Percentiles rank a stretch among this genome's conserved stretches.
phyloP scores from a whole-genome alignment of 176 grass and related monocot genomes.

The Pontederia paniculata region DNA sequence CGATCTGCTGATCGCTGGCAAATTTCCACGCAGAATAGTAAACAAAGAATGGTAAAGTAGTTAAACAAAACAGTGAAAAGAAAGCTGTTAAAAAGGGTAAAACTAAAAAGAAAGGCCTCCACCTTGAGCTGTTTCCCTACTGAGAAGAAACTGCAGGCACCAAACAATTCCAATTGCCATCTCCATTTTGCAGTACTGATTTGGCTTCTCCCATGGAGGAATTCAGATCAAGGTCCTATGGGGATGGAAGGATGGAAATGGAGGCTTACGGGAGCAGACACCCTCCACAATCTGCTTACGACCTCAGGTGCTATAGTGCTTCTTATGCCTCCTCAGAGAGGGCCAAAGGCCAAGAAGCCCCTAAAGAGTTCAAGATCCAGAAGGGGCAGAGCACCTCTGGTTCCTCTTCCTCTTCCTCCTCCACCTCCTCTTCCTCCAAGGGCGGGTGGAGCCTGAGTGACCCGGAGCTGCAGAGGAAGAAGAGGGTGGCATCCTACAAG shows the following conservation, averaged over 20 bases:
- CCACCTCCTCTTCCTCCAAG: constrained; percentile 33
- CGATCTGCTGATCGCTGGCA: no score
- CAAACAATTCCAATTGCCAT: no score
- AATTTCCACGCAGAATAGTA: no score
- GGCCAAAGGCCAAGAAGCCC: not conserved
- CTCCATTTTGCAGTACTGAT: not conserved
- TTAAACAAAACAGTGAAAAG: no score
- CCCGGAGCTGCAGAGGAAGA: constrained; percentile 76
- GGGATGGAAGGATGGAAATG: constrained; percentile 18
- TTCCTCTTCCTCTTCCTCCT: constrained; percentile 46
- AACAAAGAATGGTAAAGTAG: no score
- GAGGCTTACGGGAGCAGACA: constrained; percentile 13
- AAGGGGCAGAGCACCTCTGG: constrained; percentile 23
- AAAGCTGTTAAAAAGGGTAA: no score
- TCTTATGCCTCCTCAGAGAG: constrained; percentile 42
- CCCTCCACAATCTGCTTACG: not conserved
- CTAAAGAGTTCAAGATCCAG: constrained; percentile 12
- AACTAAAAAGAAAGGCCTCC: no score
- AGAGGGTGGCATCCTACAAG: constrained; percentile 70
- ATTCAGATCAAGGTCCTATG: constrained; percentile 14
- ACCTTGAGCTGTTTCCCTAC: no score
- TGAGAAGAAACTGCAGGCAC: no score
- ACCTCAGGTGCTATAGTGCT: constrained; percentile 48
- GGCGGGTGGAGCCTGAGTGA: constrained; percentile 33
- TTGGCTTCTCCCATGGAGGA: constrained; percentile 15